Evolutionary conservation across 1,139 yeast species (phyloP), one percentile per base, ranked within the genome.

Genomic region (Candida frijolesensis): DNA sequence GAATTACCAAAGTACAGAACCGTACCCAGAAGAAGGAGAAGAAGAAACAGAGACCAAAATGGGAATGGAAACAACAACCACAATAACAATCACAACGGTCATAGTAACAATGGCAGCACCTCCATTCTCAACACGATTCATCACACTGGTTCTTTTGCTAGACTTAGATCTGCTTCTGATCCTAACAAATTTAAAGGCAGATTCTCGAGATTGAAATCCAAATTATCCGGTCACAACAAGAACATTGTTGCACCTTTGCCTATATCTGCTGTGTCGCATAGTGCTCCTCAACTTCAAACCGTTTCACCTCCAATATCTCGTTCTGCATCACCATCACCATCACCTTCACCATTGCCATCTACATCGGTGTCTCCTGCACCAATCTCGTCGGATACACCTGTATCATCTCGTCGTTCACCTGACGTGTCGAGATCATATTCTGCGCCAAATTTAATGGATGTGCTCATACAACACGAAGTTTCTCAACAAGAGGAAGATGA

Each of bases 1-100:
- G 84, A 81, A 45, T 63, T 82, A 63, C 94, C 95, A 2, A 73
- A 74, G 29, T 87, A 86, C 63, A 73, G 91, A 61, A 84, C 89
- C 0, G 90, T 87, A 9, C 95, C 95, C 3, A 71, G 92, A 58
- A 73, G 92, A 58, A 73, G 91, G 62, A 60, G 81, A 49, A 60
- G 67, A 53, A 58, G 62, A 50, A 41, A 33, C 14, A 37, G 59
- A 40, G 52, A 54, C 32, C 50, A 47, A 14, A 32, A 39, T 4
- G 44, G 34, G 11, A 40, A 16, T 18, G 33, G 34, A 3, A 25
- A n/a, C 33, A 33, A 47, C 16, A 16, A 7, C 22, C 7, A 18
- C 14, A 22, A 51, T 15, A n/a, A n/a, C 16, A 14, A 18, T 33
- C 22, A 30, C 18, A 8, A 18, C 19, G 30, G 15, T 32, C 43